Base-by-base conservation (phyloP, 345 rosid species). In the Moringa oleifera region DNA sequence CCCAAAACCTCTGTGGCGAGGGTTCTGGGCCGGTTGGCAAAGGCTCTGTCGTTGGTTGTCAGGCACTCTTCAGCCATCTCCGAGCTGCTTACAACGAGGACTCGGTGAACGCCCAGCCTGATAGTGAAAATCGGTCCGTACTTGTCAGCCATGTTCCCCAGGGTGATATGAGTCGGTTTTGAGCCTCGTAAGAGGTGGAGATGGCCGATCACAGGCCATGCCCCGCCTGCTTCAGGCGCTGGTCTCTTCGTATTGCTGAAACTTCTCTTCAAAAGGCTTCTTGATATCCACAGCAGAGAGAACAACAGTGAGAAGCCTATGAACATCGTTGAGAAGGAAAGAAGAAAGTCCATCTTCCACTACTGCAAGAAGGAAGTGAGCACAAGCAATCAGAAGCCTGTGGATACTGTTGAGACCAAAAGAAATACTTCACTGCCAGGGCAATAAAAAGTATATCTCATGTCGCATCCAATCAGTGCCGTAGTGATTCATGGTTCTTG, bases 171-270 rank as follows among this genome's bases (percentile, higher is more conserved):
- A 1, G 80, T 55, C 0, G 64, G 80, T 53, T 63, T 22, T 0
- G 73, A 28, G 0, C 80, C 81, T 53, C 65, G 54, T 13, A 82
- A 57, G 41, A 69, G 80, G 33, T 41, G 80, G 49, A 82, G 80
- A 53, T 79, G 83, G 22, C 86, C 82, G 16, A 77, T 47, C 8
- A 76, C 2, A 1, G 83, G n/a, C n/a, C n/a, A n/a, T n/a, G n/a
- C n/a, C n/a, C n/a, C n/a, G n/a, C n/a, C n/a, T n/a, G n/a, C n/a
- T 81, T 81, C 80, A 71, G 2, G 69, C 58, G 0, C 80, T 65
- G 0, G 59, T 55, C 10, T 79, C 79, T 23, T 63, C 20, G 25
- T 2, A 21, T 28, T 7, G 25, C 25, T 24, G 28, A 19, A 7
- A 5, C 20, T 53, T 22, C 22, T 54, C 11, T 18, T 54, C 6